These are phyloP conservation scores for Ananas comosus DNA, from an alignment of 176 grass and related monocot genomes.

Conservation along the genomic window DNA sequence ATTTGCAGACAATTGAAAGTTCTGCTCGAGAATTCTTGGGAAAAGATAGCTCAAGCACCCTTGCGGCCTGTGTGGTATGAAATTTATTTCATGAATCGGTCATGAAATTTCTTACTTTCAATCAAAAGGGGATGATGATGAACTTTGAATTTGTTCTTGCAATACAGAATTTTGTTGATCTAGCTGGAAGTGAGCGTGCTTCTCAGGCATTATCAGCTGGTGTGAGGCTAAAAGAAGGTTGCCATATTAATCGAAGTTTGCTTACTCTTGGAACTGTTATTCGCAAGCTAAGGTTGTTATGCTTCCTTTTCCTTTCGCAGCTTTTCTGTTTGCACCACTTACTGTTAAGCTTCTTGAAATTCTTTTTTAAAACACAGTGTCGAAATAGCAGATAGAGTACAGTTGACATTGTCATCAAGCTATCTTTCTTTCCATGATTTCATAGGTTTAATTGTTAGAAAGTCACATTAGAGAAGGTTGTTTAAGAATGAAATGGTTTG, in stretches of 20 bases:
- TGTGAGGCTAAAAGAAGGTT: conserved; percentile 79
- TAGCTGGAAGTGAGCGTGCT: conserved; percentile 89
- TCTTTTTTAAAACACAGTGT: not conserved
- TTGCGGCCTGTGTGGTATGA: conserved; percentile 68
- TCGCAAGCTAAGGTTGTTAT: conserved; percentile 76
- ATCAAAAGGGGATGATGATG: not conserved
- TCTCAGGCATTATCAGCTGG: conserved; percentile 61
- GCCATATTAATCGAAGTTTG: conserved; percentile 84
- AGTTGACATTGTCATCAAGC: not conserved
- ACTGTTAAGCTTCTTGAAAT: not conserved
- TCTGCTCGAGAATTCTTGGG: conserved; percentile 40
- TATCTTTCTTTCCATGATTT: not conserved
- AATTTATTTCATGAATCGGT: conserved; percentile 5
- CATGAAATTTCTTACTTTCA: not conserved
- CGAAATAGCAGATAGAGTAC: not conserved
- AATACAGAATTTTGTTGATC: conserved; percentile 83
- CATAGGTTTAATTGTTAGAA: not conserved
- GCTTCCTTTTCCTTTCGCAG: conserved; percentile 9
- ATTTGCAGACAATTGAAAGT: conserved; percentile 61
- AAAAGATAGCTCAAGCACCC: conserved; percentile 51
- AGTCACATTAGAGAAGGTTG: not conserved
- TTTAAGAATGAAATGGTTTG: not conserved
- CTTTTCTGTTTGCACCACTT: not conserved
- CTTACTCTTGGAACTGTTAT: conserved; percentile 91
- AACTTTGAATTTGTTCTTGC: not conserved